A percentile compares a stretch with the other conserved stretches of the same genome.
Conservation (phyloP, 257 asterid genomes). For the Fraxinus anomala region DNA sequence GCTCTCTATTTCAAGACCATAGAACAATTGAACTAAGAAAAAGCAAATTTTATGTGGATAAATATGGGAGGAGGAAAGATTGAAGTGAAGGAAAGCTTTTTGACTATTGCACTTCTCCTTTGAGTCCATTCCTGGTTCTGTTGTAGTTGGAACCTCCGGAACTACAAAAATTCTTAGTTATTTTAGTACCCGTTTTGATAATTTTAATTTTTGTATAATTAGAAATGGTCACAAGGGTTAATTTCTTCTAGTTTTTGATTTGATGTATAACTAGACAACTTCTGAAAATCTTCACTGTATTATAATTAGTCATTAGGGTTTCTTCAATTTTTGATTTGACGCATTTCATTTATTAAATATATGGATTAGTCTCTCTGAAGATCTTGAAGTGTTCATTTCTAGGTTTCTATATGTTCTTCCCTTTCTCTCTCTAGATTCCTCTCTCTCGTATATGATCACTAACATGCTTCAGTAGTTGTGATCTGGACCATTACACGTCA, state of each 20-base stretch:
- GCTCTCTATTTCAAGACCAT: neutral
- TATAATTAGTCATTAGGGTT: no score
- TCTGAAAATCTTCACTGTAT: no score
- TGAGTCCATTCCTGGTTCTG: conserved; percentile 13
- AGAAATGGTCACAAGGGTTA: no score
- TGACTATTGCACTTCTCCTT: conserved; percentile 60
- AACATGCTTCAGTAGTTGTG: neutral
- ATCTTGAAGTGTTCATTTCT: neutral
- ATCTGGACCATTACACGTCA: neutral
- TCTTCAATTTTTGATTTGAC: no score
- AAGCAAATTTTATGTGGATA: neutral
- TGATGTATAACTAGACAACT: no score
- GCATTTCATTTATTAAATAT: no score
- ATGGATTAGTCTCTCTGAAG: no score
- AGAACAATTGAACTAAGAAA: neutral
- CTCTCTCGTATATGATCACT: neutral
- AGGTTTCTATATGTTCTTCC: neutral
- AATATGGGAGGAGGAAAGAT: conserved; percentile 79
- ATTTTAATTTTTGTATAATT: no score
- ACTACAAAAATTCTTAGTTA: no score
- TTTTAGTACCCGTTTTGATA: no score
- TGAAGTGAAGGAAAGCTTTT: conserved; percentile 79
- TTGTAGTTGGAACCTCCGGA: no score
- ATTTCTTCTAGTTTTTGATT: no score
- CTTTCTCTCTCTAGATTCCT: neutral